phyloP scores from a whole-genome alignment of 768 basidiomycete species.

The Termitomyces sp. region DNA sequence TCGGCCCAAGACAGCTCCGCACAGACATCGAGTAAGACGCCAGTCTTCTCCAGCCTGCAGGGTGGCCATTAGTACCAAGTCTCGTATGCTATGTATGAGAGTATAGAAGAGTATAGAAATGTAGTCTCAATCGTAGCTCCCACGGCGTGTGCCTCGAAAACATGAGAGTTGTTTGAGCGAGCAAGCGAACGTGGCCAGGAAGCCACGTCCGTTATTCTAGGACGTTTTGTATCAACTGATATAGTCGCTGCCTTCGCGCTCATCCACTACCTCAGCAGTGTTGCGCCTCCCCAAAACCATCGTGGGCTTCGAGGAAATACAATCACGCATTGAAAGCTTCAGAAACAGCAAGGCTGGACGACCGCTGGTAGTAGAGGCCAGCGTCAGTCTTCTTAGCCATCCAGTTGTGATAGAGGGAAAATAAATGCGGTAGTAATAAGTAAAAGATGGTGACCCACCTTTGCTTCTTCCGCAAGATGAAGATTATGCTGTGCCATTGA shows the following conservation, averaged over 20 bases:
- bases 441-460: slow-evolving; percentile 47
- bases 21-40: slow-evolving; percentile 68
- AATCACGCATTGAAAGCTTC: slow-evolving; percentile 14
- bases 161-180: slow-evolving; percentile 87
- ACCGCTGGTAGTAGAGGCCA: slow-evolving; percentile 73
- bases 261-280: slow-evolving; percentile 19
- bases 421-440: slow-evolving; percentile 3
- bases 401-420: slow-evolving; percentile 34
- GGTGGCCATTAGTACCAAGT: slow-evolving; percentile 8
- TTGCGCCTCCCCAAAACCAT: slow-evolving; percentile 43
- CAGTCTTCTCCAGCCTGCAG: slow-evolving; percentile 59
- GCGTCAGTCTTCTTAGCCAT: slow-evolving; percentile 92
- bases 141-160: slow-evolving; percentile 61
- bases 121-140: slow-evolving; percentile 91
- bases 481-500: slow-evolving; percentile 53
- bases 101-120: slow-evolving; percentile 36
- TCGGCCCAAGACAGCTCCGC: slow-evolving; percentile 80
- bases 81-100: slow-evolving; percentile 11
- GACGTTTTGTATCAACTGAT: slow-evolving; percentile 95
- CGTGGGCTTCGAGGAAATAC: slow-evolving; percentile 48
- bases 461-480: slow-evolving; percentile 36
- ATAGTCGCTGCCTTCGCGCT: slow-evolving; percentile 28
- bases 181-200: slow-evolving; percentile 28
- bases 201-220: slow-evolving; percentile 51
- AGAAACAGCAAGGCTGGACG: slow-evolving; percentile 25